phyloP scores from a whole-genome alignment of 2,329 filamentous ascomycete genomes.

The Fusarium drepaniforme region DNA sequence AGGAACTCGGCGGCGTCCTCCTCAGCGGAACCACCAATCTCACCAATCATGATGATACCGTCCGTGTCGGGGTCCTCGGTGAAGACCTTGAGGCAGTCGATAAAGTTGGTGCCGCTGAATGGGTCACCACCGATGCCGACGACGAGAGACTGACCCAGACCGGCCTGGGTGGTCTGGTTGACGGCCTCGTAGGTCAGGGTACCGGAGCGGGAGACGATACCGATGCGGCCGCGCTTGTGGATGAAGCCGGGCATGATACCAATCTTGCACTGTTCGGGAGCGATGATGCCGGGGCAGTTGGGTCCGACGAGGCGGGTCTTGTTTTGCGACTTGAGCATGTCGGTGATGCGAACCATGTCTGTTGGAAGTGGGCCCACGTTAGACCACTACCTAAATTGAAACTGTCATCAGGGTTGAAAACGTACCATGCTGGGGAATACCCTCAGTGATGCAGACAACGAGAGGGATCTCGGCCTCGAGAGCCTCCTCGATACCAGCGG shows the following conservation, averaged over 20 bases:
- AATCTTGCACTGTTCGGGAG: conserved; percentile 97
- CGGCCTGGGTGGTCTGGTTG: conserved; percentile 98
- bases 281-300: conserved; percentile 99
- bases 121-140: conserved; percentile 98
- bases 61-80: conserved; percentile 95
- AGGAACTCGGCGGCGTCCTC: conserved; percentile 98
- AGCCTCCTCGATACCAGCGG: conserved; percentile 96
- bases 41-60: conserved; percentile 99
- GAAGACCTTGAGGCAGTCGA: conserved; percentile 98
- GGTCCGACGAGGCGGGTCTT: conserved; percentile 97
- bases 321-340: conserved; percentile 96
- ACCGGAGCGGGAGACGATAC: conserved; percentile 97
- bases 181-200: conserved; percentile 99
- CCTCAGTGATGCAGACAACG: conserved; percentile 97
- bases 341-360: conserved; percentile 99
- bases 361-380: conserved; percentile 26
- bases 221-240: conserved; percentile 98
- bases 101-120: conserved; percentile 99
- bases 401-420: conserved; percentile 26
- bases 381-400: conserved; percentile 9
- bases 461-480: conserved; percentile 93
- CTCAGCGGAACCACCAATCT: conserved; percentile 97
- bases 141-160: conserved; percentile 97
- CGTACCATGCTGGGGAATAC: conserved; percentile 95
- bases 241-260: conserved; percentile 99